Base-by-base conservation (phyloP, 768 basidiomycete species). In the Chiua virens region DNA sequence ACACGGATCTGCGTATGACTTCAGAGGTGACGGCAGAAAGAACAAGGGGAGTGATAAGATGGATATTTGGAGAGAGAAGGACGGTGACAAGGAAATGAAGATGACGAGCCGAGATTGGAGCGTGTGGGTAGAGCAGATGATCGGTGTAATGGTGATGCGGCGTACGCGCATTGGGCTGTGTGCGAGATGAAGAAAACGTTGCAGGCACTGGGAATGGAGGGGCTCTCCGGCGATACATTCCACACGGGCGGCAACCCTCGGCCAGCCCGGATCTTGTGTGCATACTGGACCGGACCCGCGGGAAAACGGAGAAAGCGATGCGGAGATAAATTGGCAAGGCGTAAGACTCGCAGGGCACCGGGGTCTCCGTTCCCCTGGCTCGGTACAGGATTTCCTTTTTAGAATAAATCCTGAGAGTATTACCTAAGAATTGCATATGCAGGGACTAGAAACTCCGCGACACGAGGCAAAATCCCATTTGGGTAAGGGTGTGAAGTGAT, bases 171-270 rank as follows among this genome's bases (percentile, higher is more conserved):
- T 63, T 52, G 55, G 23, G 47, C 61, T 55, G 54, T 34, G 57
- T 53, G 49, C 36, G 47, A 62, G 60, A 68, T 68, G 67, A 69
- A 70, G 52, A 62, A 65, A 70, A 68, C 69, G 67, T 69, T 69
- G 60, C 50, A 52, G 52, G 50, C 44, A 43, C 47, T 48, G 53
- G 42, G 45, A 53, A 45, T 42, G 51, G 51, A 54, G 63, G 20
- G 34, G 11, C 11, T 30, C 30, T 13, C 36, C 28, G 47, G 45
- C 34, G 32, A 34, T 34, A 34, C 32, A 34, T 34, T 34, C 32
- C 25, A 46, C 27, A 52, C 57, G 42, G 59, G 45, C 63, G 56
- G 58, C 50, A 36, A 57, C 38, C 48, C 54, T 66, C 60, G 58
- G 68, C 53, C 40, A 50, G 25, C 22, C 57, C 66, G 66, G 66